These are phyloP conservation scores for Lasiodiplodia gonubiensis DNA, from an alignment of 2,329 filamentous ascomycete genomes.

Conservation along the genomic window DNA sequence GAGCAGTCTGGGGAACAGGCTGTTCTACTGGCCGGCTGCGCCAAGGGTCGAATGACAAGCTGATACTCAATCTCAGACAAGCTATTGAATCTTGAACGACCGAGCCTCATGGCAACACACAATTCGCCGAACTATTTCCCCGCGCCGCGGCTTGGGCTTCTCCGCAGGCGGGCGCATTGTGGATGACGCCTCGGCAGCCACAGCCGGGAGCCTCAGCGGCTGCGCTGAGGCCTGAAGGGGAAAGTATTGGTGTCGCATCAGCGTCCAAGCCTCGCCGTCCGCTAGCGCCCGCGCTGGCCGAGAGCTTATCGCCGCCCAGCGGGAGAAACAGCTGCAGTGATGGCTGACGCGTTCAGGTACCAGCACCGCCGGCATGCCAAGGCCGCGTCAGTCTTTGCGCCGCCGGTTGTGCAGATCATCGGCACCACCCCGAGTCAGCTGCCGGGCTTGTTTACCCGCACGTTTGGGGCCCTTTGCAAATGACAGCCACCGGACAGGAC, in stretches of 20 bases:
- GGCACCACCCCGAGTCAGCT: not conserved
- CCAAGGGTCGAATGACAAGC: not conserved
- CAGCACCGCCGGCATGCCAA: slow-evolving; percentile 1
- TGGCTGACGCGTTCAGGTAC: slow-evolving; percentile 20
- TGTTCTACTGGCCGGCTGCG: not conserved
- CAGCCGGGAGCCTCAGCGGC: not conserved
- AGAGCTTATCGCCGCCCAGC: not conserved
- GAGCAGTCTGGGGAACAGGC: not conserved
- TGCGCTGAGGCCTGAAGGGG: not conserved
- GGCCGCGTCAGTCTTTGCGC: slow-evolving; percentile 15
- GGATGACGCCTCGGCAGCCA: slow-evolving; percentile 14
- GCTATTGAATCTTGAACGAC: not conserved
- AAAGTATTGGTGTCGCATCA: not conserved
- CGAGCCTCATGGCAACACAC: not conserved
- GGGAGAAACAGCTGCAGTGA: too few relatives aligned
- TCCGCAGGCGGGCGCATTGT: slow-evolving; percentile 3
- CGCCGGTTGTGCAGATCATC: slow-evolving; percentile 19
- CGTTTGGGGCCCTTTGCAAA: slow-evolving; percentile 16
- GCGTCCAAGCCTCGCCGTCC: not conserved
- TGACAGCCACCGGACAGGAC: not conserved
- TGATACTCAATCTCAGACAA: slow-evolving; percentile 9
- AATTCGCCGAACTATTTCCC: not conserved
- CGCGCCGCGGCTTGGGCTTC: not conserved
- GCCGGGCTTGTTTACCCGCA: not conserved
- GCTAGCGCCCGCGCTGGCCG: slow-evolving; percentile 7